Base-by-base conservation (phyloP, 306 rosid genomes). In the Prunus mira region DNA sequence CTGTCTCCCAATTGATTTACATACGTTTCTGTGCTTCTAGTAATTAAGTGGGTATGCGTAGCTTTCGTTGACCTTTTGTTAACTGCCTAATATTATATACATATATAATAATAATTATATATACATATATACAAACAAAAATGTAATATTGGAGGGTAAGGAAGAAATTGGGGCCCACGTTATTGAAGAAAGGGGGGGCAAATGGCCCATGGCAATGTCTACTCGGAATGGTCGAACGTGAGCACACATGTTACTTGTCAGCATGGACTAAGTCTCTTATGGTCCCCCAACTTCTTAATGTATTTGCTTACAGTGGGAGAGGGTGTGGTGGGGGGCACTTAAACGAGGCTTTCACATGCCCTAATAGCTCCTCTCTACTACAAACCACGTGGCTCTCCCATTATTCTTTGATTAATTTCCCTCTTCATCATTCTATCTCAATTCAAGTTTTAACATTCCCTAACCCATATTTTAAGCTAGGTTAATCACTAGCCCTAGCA, bases 231-330 rank as follows among this genome's bases (percentile, higher is more conserved):
- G 80, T 80, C 78, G 82, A 93, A 88, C 91, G 88, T 90, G 91
- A 82, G 84, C 49, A 77, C 41, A 76, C 96, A 93, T 80, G 98
- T 90, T 90, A 89, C 84, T 78, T 91, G 97, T 89, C 92, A 88
- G 71, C 58, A 52, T 51, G 78, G 85, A 75, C 69, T 68, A 38
- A 49, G 81, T 78, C 82, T 82, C 45, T 61, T 67, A 82, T 80
- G 89, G 86, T 84, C 91, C 85, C 86, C 70, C 6, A 49, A 50
- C 66, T 55, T 77, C 79, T 69, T 69, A 73, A 41, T 87, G 91
- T 83, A 77, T 76, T 13, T 13, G 71, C 71, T 52, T 55, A 69
- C 65, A 74, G 32, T 22, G n/a, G 6, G 13, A 34, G 43, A 71
- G 87, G 79, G 85, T 74, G 77, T 41, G 70, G 50, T n/a, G 63